Conservation (phyloP, 1,284 basidiomycete species). For the Serendipita sp. region DNA sequence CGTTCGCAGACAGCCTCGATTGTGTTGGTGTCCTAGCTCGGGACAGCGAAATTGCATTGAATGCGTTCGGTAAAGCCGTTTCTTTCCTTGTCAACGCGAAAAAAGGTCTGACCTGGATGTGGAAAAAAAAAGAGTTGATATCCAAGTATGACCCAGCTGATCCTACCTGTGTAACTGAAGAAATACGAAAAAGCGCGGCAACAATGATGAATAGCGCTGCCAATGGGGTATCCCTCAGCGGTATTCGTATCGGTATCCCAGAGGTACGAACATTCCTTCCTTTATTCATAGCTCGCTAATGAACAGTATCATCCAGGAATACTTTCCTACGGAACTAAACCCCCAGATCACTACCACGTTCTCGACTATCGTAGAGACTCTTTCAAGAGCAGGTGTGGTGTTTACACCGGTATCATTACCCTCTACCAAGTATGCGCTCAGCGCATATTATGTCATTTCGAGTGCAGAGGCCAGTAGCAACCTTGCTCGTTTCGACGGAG, state of each 20-base stretch:
- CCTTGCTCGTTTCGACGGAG: constrained; percentile 80
- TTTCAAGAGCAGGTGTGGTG: constrained; percentile 51
- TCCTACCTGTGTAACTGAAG: constrained; percentile 51
- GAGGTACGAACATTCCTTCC: constrained; percentile 23
- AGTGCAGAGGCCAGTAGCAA: constrained; percentile 92
- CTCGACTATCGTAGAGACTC: constrained; percentile 31
- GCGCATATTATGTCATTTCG: constrained; percentile 91
- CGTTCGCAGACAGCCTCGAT: constrained; percentile 90
- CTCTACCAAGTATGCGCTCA: constrained; percentile 62
- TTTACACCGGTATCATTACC: constrained; percentile 69
- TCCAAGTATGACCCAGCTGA: constrained; percentile 59
- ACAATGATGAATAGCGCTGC: neutral
- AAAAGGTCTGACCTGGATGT: neutral
- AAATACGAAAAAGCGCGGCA: constrained; percentile 25
- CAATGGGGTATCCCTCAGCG: constrained; percentile 20
- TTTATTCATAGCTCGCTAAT: constrained; percentile 5
- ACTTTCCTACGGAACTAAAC: constrained; percentile 64
- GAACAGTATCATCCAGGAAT: constrained; percentile 37
- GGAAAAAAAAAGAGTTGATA: constrained; percentile 36
- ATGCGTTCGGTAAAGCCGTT: constrained; percentile 46
- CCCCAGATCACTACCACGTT: constrained; percentile 33
- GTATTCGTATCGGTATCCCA: constrained; percentile 49
- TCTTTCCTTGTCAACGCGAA: neutral
- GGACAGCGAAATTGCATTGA: constrained; percentile 33
- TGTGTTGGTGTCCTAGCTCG: constrained; percentile 76